Evolutionary conservation across 208 protist genomes (phyloP).

Genomic region (Trypanosoma mega): DNA sequence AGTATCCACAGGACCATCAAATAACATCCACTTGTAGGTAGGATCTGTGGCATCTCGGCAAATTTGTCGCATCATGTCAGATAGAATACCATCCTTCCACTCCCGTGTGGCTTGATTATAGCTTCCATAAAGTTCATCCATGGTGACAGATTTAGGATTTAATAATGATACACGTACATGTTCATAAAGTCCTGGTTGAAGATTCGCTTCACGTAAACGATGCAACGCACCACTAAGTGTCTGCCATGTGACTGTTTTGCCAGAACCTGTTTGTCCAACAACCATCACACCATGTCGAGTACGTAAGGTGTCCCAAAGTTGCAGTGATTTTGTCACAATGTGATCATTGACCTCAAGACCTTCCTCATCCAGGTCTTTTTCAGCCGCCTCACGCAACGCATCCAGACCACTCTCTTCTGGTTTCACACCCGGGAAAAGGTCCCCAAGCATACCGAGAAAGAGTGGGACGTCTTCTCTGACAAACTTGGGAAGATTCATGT

Average conservation of each 20-base stretch:
- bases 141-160: constrained; percentile 97
- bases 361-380: constrained; percentile 67
- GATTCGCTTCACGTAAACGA: constrained; percentile 70
- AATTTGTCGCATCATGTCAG: constrained; percentile 92
- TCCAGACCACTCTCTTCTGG: constrained; percentile 72
- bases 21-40: constrained; percentile 97
- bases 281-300: constrained; percentile 98
- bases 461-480: constrained; percentile 96
- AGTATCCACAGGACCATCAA: constrained; percentile 98
- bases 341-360: constrained; percentile 80
- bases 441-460: constrained; percentile 94
- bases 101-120: constrained; percentile 96
- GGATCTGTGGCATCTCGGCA: constrained; percentile 90
- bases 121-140: constrained; percentile 97
- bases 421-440: constrained; percentile 96
- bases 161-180: constrained; percentile 88
- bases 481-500: constrained; percentile 98
- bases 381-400: constrained; percentile 81
- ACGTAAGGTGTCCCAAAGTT: constrained; percentile 96
- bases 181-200: constrained; percentile 85
- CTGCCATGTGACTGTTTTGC: constrained; percentile 96
- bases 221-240: constrained; percentile 84
- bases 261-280: constrained; percentile 93
- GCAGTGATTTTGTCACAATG: constrained; percentile 92
- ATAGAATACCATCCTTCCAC: constrained; percentile 98